phyloP scores from a whole-genome alignment of 495 filamentous ascomycete species.

The Aspergillus incahuasiensis region DNA sequence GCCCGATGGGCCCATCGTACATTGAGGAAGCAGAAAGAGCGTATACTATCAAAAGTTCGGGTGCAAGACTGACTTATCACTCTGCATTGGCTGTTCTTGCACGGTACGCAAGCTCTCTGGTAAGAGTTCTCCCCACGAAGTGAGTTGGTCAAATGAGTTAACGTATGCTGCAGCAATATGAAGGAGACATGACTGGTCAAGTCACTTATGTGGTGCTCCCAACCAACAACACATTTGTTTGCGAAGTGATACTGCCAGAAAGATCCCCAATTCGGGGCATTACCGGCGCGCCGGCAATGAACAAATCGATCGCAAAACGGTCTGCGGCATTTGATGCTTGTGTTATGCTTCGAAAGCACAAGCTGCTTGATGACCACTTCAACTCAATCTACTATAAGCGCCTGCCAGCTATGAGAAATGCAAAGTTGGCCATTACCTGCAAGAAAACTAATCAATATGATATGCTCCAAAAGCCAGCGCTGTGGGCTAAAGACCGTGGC shows the following conservation, averaged over 20 bases:
- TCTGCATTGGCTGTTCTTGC: constrained; percentile 63
- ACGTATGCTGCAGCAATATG: constrained; percentile 47
- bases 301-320: constrained; percentile 78
- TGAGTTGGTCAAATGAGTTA: neutral
- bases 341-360: constrained; percentile 58
- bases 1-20: constrained; percentile 51
- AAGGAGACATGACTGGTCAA: constrained; percentile 48
- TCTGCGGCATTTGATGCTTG: constrained; percentile 88
- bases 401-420: constrained; percentile 83
- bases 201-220: constrained; percentile 60
- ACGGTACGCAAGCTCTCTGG: constrained; percentile 56
- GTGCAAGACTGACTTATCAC: constrained; percentile 76
- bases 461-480: constrained; percentile 72
- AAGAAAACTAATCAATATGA: constrained; percentile 69
- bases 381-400: constrained; percentile 68
- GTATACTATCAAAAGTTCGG: constrained; percentile 62
- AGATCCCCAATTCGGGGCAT: constrained; percentile 65
- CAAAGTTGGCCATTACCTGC: constrained; percentile 73
- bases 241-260: constrained; percentile 78
- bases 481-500: constrained; percentile 61
- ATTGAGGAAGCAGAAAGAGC: constrained; percentile 50
- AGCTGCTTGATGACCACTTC: constrained; percentile 68
- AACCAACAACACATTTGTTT: constrained; percentile 59
- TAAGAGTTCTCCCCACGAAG: constrained; percentile 24
- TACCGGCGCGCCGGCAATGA: constrained; percentile 54